phyloP scores from a whole-genome alignment of 2,329 filamentous ascomycete genomes.

The Fusarium proliferatum region DNA sequence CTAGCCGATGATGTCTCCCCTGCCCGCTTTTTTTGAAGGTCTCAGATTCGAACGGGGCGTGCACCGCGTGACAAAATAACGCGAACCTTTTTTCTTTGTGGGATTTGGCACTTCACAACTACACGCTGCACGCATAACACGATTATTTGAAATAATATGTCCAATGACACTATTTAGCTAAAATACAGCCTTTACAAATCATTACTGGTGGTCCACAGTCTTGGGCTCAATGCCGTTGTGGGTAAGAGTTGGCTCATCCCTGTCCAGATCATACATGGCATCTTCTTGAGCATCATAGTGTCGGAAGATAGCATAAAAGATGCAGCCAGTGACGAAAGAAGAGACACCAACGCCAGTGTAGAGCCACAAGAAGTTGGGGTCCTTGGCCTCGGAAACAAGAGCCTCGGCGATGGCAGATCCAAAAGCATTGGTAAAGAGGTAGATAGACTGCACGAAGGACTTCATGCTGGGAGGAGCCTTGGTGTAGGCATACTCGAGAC shows the following conservation, averaged over 20 bases:
- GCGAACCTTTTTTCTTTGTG: neutral
- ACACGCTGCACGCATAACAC: neutral
- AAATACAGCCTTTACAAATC: neutral
- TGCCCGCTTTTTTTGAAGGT: neutral
- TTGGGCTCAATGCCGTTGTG: constrained; percentile 23
- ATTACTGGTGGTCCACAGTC: constrained; percentile 32
- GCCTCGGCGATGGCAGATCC: constrained; percentile 70
- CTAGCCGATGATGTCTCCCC: neutral
- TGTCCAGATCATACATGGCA: constrained; percentile 53
- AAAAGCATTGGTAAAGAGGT: constrained; percentile 68
- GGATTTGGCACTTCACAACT: neutral
- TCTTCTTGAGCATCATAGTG: constrained; percentile 54
- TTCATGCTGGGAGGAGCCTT: constrained; percentile 78
- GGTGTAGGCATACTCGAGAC: constrained; percentile 78
- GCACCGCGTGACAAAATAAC: neutral
- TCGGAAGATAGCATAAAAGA: constrained; percentile 62
- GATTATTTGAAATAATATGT: neutral
- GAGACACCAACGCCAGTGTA: constrained; percentile 67
- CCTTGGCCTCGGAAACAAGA: constrained; percentile 67
- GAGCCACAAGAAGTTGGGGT: constrained; percentile 76
- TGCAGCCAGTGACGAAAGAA: constrained; percentile 59
- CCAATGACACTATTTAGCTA: neutral
- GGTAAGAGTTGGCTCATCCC: constrained; percentile 46
- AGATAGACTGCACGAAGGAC: constrained; percentile 69
- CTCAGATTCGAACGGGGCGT: neutral